These are phyloP conservation scores for Sporobolomyces roseus DNA, from an alignment of 768 basidiomycete genomes.

Conservation along the genomic window DNA sequence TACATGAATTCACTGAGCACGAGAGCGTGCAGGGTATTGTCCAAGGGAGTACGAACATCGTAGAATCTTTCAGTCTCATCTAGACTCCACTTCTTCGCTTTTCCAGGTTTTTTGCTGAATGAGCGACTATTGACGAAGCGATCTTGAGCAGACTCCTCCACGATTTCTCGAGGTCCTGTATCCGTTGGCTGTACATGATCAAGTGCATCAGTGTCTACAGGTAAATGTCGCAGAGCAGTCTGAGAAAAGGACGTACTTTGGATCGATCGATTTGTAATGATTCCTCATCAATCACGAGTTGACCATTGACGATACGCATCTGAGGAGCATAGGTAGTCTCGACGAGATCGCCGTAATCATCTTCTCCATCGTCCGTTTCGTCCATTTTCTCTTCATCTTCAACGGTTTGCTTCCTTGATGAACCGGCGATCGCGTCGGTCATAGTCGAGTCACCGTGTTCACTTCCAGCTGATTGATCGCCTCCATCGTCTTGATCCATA, in stretches of 20 bases:
- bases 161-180: conserved; percentile 38
- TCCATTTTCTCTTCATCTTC: conserved; percentile 8
- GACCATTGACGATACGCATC: conserved; percentile 80
- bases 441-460: conserved; percentile 51
- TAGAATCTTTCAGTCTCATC: conserved; percentile 86
- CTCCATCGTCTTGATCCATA: background rate
- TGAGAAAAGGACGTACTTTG: conserved; percentile 53
- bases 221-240: too few relatives aligned
- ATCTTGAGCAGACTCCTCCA: conserved; percentile 65
- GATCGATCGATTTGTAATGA: conserved; percentile 73
- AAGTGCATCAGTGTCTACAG: too few relatives aligned
- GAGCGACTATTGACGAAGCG: conserved; percentile 78
- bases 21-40: too few relatives aligned
- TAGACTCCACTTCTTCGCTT: conserved; percentile 82
- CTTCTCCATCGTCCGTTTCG: conserved; percentile 53
- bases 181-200: background rate
- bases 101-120: conserved; percentile 66
- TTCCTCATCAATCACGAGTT: conserved; percentile 80
- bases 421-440: conserved; percentile 41
- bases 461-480: conserved; percentile 4
- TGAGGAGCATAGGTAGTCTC: conserved; percentile 76
- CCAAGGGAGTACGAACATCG: conserved; percentile 57
- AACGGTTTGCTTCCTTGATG: background rate
- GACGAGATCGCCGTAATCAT: conserved; percentile 59
- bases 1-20: too few relatives aligned